Evolutionary conservation across 2,329 filamentous ascomycete species (phyloP).

Genomic region (Tolypocladium nubicola): DNA sequence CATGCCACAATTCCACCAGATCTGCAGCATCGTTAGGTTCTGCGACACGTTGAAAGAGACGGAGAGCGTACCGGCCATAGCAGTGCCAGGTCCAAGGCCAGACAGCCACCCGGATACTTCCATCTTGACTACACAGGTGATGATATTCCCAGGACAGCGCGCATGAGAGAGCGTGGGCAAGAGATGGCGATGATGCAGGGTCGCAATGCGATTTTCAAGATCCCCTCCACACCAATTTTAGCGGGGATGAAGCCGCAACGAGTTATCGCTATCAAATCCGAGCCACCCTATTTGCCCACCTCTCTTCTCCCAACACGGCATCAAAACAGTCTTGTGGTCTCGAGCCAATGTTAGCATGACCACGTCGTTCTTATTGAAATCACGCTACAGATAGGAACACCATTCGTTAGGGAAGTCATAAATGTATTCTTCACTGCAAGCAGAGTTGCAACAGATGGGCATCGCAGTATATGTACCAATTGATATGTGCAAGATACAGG

Average conservation of each 20-base stretch:
- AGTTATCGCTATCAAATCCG: not conserved
- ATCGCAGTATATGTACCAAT: not conserved
- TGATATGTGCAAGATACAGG: too few relatives aligned
- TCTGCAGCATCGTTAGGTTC: slow-evolving; percentile 13
- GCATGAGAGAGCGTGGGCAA: not conserved
- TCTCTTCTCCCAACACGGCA: not conserved
- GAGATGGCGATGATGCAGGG: not conserved
- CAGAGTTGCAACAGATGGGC: not conserved
- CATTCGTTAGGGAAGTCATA: not conserved
- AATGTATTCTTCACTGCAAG: not conserved
- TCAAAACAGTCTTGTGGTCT: not conserved
- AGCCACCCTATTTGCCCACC: not conserved
- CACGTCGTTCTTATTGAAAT: too few relatives aligned
- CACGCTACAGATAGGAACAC: not conserved
- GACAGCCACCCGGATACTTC: not conserved
- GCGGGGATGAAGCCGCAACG: not conserved
- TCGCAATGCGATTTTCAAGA: not conserved
- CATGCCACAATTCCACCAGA: slow-evolving; percentile 34
- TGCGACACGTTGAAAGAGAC: not conserved
- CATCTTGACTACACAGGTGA: not conserved
- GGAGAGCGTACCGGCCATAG: not conserved
- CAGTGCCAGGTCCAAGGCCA: not conserved
- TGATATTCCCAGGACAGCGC: not conserved
- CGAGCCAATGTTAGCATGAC: not conserved
- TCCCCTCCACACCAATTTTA: not conserved